Percentiles rank a stretch among this genome's conserved stretches.
Conservation (phyloP, 257 asterid genomes). For the Capsicum rhomboideum region DNA sequence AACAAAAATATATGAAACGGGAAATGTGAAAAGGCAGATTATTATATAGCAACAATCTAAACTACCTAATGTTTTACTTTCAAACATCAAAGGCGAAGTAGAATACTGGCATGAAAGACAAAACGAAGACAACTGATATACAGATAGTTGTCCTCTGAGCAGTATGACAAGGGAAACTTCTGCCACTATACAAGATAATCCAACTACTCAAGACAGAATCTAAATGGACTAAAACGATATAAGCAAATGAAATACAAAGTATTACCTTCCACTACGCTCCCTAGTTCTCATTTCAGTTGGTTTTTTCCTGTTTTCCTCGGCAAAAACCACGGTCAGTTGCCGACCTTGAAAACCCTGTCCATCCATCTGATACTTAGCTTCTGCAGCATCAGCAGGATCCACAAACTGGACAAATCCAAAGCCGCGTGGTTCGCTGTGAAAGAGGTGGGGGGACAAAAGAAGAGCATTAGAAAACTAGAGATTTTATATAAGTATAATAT, state of each 20-base stretch:
- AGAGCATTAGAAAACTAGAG: neutral
- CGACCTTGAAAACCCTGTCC: slow-evolving; percentile 57
- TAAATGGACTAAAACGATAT: neutral
- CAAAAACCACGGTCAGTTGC: slow-evolving; percentile 68
- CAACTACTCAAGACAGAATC: neutral
- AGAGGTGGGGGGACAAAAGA: neutral
- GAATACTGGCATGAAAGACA: neutral
- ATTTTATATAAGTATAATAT: neutral
- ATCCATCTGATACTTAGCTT: slow-evolving; percentile 70
- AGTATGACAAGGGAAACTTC: neutral
- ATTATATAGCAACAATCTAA: neutral
- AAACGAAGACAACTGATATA: too few species aligned
- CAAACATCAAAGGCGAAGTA: neutral
- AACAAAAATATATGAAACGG: neutral
- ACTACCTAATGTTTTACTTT: neutral
- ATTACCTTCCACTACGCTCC: slow-evolving; percentile 28
- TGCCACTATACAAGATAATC: neutral
- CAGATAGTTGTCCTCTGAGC: too few species aligned
- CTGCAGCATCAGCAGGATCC: slow-evolving; percentile 77
- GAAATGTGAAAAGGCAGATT: neutral
- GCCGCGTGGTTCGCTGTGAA: slow-evolving; percentile 68
- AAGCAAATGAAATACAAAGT: neutral
- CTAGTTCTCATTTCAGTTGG: slow-evolving; percentile 76
- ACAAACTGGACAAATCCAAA: slow-evolving; percentile 82
- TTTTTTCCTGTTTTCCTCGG: slow-evolving; percentile 70